Conservation (phyloP, 2,329 filamentous ascomycete genomes). For the Paraconiothyrium brasiliense region DNA sequence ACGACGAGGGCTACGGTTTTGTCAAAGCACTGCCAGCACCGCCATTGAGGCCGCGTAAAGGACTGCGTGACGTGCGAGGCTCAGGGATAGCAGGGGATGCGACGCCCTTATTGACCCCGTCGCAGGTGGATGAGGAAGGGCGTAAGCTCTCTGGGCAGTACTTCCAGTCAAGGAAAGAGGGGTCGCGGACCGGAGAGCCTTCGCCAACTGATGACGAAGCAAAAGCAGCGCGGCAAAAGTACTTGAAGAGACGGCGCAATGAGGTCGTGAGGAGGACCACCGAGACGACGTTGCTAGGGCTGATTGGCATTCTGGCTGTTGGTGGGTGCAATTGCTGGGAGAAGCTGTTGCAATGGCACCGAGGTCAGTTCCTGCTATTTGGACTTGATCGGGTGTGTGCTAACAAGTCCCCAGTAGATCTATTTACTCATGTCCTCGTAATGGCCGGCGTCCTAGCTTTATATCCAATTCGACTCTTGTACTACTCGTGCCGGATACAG, state of each 20-base stretch:
- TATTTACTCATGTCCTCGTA: constrained; percentile 51
- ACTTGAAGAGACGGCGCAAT: constrained; percentile 85
- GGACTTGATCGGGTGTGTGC: constrained; percentile 8
- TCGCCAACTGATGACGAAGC: constrained; percentile 46
- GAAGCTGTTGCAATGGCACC: constrained; percentile 51
- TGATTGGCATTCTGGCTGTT: constrained; percentile 59
- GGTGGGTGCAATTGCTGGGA: constrained; percentile 49
- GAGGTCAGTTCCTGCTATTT: constrained; percentile 40
- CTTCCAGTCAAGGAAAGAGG: constrained; percentile 41
- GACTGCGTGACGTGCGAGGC: constrained; percentile 67
- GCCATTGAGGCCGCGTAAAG: constrained; percentile 77
- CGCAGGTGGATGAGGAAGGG: constrained; percentile 59
- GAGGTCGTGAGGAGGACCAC: constrained; percentile 78
- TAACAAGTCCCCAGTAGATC: constrained; percentile 45
- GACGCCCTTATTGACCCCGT: constrained; percentile 57
- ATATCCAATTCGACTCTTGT: constrained; percentile 52
- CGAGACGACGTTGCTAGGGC: constrained; percentile 64
- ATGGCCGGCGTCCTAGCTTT: constrained; percentile 41
- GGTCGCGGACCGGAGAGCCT: constrained; percentile 25
- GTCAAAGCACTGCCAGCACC: constrained; percentile 86
- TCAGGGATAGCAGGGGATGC: constrained; percentile 45
- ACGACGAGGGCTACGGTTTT: constrained; percentile 82
- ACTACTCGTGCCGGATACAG: constrained; percentile 38
- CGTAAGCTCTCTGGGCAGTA: constrained; percentile 48
- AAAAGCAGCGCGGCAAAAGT: constrained; percentile 67